Evolutionary conservation across 1,284 basidiomycete species (phyloP).

Genomic region (Cryptococcus sp.): DNA sequence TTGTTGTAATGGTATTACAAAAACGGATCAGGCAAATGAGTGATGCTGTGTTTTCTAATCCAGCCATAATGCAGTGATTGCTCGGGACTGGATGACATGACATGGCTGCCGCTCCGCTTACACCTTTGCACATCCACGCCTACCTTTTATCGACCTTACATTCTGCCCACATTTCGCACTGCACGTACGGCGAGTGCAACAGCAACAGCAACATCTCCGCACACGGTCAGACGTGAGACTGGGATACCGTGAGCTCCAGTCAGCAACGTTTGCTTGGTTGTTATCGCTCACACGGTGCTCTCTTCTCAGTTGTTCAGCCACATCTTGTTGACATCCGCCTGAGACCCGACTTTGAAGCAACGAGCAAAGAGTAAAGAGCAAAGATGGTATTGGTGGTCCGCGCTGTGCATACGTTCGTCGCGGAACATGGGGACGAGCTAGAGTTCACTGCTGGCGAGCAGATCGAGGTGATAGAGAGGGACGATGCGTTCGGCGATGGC

Average conservation of each 20-base stretch:
- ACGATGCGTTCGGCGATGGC: slow-evolving; percentile 93
- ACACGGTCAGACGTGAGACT: too few species aligned
- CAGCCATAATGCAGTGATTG: too few species aligned
- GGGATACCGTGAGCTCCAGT: neutral
- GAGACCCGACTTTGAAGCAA: neutral
- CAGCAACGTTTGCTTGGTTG: neutral
- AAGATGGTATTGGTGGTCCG: slow-evolving; percentile 35
- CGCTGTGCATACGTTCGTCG: slow-evolving; percentile 63
- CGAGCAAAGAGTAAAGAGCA: neutral
- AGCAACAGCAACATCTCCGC: too few species aligned
- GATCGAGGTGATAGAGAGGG: slow-evolving; percentile 88
- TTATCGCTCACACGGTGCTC: neutral
- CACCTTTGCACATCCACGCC: too few species aligned
- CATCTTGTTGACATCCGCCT: neutral
- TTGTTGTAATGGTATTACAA: too few species aligned
- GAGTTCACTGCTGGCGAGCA: slow-evolving; percentile 81
- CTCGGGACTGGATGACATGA: too few species aligned
- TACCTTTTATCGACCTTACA: neutral
- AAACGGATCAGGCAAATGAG: too few species aligned
- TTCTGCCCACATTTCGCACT: neutral
- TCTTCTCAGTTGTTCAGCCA: neutral
- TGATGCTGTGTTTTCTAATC: too few species aligned
- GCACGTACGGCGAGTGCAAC: neutral
- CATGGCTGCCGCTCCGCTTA: too few species aligned
- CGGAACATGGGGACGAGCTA: slow-evolving; percentile 94